phyloP scores from a whole-genome alignment of 352 stramenopile species.

The Globisporangium orthogonon region DNA sequence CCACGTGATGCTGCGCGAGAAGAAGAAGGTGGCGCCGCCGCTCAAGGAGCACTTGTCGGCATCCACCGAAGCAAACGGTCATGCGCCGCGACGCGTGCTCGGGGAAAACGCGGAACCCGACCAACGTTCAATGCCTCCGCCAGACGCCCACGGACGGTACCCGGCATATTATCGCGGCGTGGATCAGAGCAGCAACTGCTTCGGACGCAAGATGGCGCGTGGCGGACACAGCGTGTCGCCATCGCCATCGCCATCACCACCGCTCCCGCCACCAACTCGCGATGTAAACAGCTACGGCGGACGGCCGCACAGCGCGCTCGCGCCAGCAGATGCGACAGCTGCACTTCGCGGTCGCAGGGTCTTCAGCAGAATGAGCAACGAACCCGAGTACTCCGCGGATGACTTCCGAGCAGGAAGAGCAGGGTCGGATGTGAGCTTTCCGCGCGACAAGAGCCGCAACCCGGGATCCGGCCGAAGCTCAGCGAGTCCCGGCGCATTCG shows the following conservation, averaged over 20 bases:
- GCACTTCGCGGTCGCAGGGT: not conserved
- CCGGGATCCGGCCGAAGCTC: slow-evolving; percentile 1
- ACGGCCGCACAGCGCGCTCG: slow-evolving; percentile 1
- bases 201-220: not conserved
- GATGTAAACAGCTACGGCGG: slow-evolving; percentile 3
- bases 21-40: not conserved
- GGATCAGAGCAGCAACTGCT: not conserved
- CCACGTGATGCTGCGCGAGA: slow-evolving; percentile 24
- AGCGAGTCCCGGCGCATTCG: slow-evolving; percentile 2
- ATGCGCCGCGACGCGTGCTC: not conserved
- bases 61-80: not conserved
- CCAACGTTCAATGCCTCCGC: not conserved
- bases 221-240: slow-evolving; percentile 5
- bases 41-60: too few species aligned
- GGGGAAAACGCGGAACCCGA: not conserved
- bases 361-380: slow-evolving; percentile 7
- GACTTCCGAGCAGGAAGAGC: not conserved
- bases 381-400: slow-evolving; percentile 4
- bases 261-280: not conserved
- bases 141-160: not conserved
- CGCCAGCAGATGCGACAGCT: not conserved
- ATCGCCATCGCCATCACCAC: not conserved
- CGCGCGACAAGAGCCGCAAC: slow-evolving; percentile 3
- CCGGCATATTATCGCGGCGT: not conserved
- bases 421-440: not conserved